These are phyloP conservation scores for Phallus indusiatus DNA, from an alignment of 768 basidiomycete species.

Conservation along the genomic window DNA sequence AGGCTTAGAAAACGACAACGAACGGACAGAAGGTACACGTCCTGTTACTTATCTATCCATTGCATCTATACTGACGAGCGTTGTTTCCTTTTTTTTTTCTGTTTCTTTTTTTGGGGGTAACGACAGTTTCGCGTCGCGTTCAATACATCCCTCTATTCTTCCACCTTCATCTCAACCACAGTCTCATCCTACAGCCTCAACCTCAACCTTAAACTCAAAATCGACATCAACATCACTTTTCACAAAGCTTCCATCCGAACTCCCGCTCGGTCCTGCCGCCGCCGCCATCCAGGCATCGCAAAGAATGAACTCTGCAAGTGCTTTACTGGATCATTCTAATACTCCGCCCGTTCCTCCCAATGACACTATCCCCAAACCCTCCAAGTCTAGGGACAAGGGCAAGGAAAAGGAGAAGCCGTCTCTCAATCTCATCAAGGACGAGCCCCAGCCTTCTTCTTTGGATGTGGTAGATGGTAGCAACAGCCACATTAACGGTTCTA, in stretches of 20 bases:
- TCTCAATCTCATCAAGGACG: slow-evolving; percentile 36
- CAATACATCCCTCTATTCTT: neutral
- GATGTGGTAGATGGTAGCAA: slow-evolving; percentile 17
- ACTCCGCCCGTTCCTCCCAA: neutral
- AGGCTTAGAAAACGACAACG: slow-evolving; percentile 64
- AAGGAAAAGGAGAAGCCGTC: slow-evolving; percentile 34
- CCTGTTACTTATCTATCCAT: slow-evolving; percentile 10
- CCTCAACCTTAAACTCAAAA: slow-evolving; percentile 31
- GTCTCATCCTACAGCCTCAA: neutral
- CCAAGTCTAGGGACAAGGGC: slow-evolving; percentile 31
- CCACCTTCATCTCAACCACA: neutral
- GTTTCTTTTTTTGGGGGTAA: neutral
- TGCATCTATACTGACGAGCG: slow-evolving; percentile 8
- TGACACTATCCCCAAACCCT: neutral
- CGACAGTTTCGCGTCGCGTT: slow-evolving; percentile 1
- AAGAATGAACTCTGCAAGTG: slow-evolving; percentile 47
- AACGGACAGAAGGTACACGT: slow-evolving; percentile 63
- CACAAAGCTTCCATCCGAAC: slow-evolving; percentile 68
- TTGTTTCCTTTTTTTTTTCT: slow-evolving; percentile 18
- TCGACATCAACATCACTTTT: slow-evolving; percentile 46
- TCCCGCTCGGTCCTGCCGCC: slow-evolving; percentile 41
- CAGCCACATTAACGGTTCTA: slow-evolving; percentile 7
- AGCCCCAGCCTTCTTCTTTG: slow-evolving; percentile 29
- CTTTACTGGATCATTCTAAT: slow-evolving; percentile 8
- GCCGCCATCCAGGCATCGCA: slow-evolving; percentile 46